Conservation (phyloP, 345 rosid genomes). For the Gossypium turneri region DNA sequence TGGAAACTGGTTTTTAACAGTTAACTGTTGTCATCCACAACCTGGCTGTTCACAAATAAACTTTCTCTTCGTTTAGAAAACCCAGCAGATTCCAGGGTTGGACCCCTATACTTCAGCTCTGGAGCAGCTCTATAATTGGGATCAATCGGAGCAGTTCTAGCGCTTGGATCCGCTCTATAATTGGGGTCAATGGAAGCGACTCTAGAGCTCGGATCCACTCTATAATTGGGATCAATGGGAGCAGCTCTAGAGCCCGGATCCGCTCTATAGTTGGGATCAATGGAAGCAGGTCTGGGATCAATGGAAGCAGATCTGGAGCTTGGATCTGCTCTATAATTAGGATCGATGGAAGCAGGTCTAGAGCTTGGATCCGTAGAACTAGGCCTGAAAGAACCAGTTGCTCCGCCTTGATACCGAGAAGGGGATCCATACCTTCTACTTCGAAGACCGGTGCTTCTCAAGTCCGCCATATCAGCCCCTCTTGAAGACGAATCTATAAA, state of each 20-base stretch:
- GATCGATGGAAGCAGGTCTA: constrained; percentile 47
- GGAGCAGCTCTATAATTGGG: constrained; percentile 52
- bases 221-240: neutral
- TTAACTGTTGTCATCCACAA: constrained; percentile 50
- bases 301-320: neutral
- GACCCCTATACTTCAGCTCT: constrained; percentile 60
- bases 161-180: neutral
- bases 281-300: neutral
- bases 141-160: neutral
- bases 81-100: constrained; percentile 52
- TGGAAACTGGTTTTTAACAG: constrained; percentile 9
- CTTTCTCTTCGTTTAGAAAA: constrained; percentile 63
- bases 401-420: constrained; percentile 52
- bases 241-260: neutral
- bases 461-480: constrained; percentile 52
- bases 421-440: constrained; percentile 67
- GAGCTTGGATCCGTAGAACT: constrained; percentile 45
- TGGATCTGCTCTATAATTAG: neutral
- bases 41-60: constrained; percentile 52
- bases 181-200: neutral
- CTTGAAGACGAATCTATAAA: constrained; percentile 60
- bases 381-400: constrained; percentile 58
- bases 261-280: neutral
- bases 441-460: constrained; percentile 49
- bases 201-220: neutral